Evolutionary conservation across 2,329 filamentous ascomycete species (phyloP), one percentile per base, ranked within the genome.

Genomic region (Phyllosticta paracitricarpa): DNA sequence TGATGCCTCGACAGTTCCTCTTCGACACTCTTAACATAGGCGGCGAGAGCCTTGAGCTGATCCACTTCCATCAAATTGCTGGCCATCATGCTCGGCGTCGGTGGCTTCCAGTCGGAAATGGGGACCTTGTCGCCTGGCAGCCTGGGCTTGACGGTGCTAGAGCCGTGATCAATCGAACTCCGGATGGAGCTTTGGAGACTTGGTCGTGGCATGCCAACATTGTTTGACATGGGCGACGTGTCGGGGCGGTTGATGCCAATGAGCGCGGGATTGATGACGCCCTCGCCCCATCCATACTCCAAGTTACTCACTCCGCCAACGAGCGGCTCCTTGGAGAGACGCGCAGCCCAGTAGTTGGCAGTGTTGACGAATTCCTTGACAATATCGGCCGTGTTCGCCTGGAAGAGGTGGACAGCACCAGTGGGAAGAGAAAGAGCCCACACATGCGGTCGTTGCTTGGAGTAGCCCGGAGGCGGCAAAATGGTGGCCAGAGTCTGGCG

Each of bases 331-430:
- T 96, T 97, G 69, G 91, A 96, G 33, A 97, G 81, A 58, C 94
- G 84, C 2, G 94, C 93, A 70, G 91, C 94, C 94, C 94, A 99
- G 76, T 97, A 99, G 75, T 99, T 99, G 68, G 90, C 91, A 1
- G 92, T 95, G 19, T 85, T 87, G 58, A 97, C 92, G 69, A 97
- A 99, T 72, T 99, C 94, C 67, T 89, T 88, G 67, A 92, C 89
- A 68, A 97, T 96, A 68, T 99, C 94, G 0, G 90, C 85, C 0
- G 94, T 99, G 61, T 94, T 94, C 56, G 94, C 94, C 70, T 97
- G 92, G 81, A 99, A 99, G n/a, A 99, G 82, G 72, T 99, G 94
- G 0, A 99, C 92, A 0, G 93, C 93, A 12, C 94, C 94, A 1
- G 87, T 95, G 0, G 94, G 93, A 54, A 99, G 79, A 64, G 89